phyloP scores from a whole-genome alignment of 768 basidiomycete species.

The Dentipellis fragilis region DNA sequence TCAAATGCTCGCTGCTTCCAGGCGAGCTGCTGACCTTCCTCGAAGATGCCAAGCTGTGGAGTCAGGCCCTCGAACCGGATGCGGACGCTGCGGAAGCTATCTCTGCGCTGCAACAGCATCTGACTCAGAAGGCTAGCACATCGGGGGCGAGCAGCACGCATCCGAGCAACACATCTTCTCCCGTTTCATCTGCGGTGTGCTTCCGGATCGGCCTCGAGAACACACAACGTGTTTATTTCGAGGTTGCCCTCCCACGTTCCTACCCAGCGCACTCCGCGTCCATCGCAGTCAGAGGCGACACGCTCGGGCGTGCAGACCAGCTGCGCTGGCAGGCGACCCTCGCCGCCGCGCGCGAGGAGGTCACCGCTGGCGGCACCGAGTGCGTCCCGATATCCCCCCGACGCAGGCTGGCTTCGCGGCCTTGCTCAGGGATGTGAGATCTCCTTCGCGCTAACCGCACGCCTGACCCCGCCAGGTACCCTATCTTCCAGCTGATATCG shows the following conservation, averaged over 20 bases:
- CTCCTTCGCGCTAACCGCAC: neutral
- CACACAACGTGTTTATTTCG: neutral
- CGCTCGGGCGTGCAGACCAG: neutral
- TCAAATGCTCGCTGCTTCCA: constrained; percentile 53
- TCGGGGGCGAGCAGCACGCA: neutral
- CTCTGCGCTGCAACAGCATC: constrained; percentile 1
- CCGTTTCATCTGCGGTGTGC: neutral
- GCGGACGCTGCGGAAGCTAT: constrained; percentile 16
- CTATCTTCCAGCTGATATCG: constrained; percentile 49
- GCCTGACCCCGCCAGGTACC: constrained; percentile 35
- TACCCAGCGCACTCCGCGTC: constrained; percentile 3
- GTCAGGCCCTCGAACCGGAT: neutral
- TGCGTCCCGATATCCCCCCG: neutral
- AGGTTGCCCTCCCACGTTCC: neutral
- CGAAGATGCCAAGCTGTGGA: constrained; percentile 28
- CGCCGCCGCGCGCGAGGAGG: neutral
- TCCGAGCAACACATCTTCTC: constrained; percentile 16
- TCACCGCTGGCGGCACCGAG: constrained; percentile 12
- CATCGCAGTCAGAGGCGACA: constrained; percentile 3
- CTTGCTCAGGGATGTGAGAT: neutral
- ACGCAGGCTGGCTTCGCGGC: too few relatives aligned
- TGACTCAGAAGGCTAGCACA: constrained; percentile 1
- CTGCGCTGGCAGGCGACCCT: neutral
- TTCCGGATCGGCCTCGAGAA: neutral
- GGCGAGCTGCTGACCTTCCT: constrained; percentile 40